Base-by-base conservation (phyloP, 176 grass and related monocot species). In the Echinochloa phyllopogon region DNA sequence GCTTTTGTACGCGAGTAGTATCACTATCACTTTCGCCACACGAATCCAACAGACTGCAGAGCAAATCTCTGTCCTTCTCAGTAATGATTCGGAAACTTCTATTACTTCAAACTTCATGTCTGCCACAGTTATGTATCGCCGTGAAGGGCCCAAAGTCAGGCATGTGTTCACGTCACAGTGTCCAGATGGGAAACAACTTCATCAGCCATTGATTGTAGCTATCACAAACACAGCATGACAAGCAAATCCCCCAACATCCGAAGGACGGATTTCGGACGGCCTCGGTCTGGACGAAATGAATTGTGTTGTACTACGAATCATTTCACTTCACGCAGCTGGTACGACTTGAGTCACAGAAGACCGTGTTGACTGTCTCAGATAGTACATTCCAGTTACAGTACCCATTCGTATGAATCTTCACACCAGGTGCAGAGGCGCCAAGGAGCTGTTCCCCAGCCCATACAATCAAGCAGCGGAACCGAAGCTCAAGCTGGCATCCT, bases 401-500 rank as follows among this genome's bases (percentile, higher is more conserved):
- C 6, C 6, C 7, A 3, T 11, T 60, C 23, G n/a, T 62, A 76
- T 69, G 66, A 77, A 68, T 80, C 75, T 41, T 80, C 82, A 67
- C 41, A 81, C 69, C 58, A 67, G 37, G 66, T 6, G 25, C 39
- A 59, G 45, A 73, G 16, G 65, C 11, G 37, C 12, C 70, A 13
- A 52, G 71, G 37, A 38, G 77, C 11, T 83, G 53, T 39, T 24
- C 40, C 69, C 40, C 50, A 68, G 12, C 63, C 20, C 61, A 57
- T 73, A n/a, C 15, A 1, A 37, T 24, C 41, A 40, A 63, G 75
- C 82, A 58, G 61, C 50, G 36, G 29, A 14, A 85, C 69, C 39
- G 1, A 88, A 74, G 59, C 67, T 64, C 77, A 85, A 59, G 70
- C 77, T 39, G 77, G 83, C 63, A 64, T 38, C 63, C 44, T 78